A percentile compares a stretch with the other conserved stretches of the same genome.
Evolutionary conservation across 805 yeast genomes (phyloP).

Genomic region (Yarrowia divulgata): DNA sequence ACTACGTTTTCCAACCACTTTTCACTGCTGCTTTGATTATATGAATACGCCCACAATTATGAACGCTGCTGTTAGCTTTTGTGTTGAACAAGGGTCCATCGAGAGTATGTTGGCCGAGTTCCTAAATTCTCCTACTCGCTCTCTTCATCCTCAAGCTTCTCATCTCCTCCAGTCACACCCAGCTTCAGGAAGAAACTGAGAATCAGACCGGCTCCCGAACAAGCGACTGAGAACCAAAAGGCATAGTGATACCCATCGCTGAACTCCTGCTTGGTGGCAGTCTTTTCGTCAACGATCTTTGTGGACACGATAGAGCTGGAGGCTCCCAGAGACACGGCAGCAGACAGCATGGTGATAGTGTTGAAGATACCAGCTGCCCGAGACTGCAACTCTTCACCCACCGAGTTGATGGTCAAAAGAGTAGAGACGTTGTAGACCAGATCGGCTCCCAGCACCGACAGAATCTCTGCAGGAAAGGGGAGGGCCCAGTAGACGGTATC

Average conservation of each 20-base stretch:
- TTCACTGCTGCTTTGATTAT: too few species aligned
- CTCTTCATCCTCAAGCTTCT: slow-evolving; percentile 7
- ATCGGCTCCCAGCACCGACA: slow-evolving; percentile 58
- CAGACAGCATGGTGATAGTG: slow-evolving; percentile 54
- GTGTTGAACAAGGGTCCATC: background rate
- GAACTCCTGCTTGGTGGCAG: slow-evolving; percentile 40
- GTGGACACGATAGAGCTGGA: slow-evolving; percentile 51
- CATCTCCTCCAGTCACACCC: slow-evolving; percentile 47
- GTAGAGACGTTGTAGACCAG: slow-evolving; percentile 57
- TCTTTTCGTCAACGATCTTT: slow-evolving; percentile 37
- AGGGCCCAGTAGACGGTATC: slow-evolving; percentile 55
- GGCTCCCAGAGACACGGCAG: slow-evolving; percentile 55
- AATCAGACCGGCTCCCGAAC: slow-evolving; percentile 48
- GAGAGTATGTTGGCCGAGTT: too few species aligned
- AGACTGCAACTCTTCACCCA: slow-evolving; percentile 53
- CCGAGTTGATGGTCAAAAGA: slow-evolving; percentile 55
- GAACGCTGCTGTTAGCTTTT: background rate
- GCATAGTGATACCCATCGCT: slow-evolving; percentile 46
- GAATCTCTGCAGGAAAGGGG: slow-evolving; percentile 56
- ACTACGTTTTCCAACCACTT: too few species aligned
- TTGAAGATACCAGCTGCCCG: slow-evolving; percentile 60
- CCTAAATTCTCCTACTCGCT: background rate
- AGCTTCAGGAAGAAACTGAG: slow-evolving; percentile 51
- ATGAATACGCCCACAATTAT: too few species aligned
- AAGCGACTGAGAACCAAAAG: slow-evolving; percentile 54